phyloP scores from a whole-genome alignment of 176 grass and related monocot genomes.

The Raddia guianensis region DNA sequence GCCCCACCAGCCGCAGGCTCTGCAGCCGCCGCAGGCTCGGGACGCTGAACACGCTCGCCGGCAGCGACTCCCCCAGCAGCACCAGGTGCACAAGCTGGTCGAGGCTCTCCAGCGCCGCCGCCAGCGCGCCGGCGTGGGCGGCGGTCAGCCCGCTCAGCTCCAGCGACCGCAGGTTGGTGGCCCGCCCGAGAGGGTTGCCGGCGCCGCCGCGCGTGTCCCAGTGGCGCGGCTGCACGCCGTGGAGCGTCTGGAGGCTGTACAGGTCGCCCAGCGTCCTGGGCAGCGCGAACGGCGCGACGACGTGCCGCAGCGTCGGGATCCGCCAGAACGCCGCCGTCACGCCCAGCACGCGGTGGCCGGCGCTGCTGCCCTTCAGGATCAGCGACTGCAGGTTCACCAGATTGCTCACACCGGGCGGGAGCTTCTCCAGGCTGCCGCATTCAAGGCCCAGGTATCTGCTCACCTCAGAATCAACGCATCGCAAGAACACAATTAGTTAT shows the following conservation, averaged over 20 bases:
- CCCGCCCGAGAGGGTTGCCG: conserved; percentile 37
- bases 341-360: conserved; percentile 14
- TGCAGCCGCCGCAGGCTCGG: conserved; percentile 54
- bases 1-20: conserved; percentile 43
- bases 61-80: conserved; percentile 46
- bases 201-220: conserved; percentile 24
- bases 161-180: conserved; percentile 49
- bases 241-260: conserved; percentile 56
- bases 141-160: conserved; percentile 42
- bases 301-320: conserved; percentile 55
- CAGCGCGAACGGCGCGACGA: conserved; percentile 42
- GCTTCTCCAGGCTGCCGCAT: conserved; percentile 35
- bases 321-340: conserved; percentile 54
- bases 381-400: conserved; percentile 68
- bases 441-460: conserved; percentile 46
- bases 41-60: conserved; percentile 42
- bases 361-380: conserved; percentile 39
- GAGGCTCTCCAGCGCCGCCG: conserved; percentile 41
- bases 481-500: not conserved
- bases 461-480: not conserved
- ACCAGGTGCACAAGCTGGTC: conserved; percentile 53
- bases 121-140: conserved; percentile 32
- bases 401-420: conserved; percentile 47
- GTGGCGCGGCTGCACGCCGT: conserved; percentile 31
- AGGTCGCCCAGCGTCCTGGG: conserved; percentile 49